phyloP scores from a whole-genome alignment of 768 basidiomycete species.

The Cyclocybe cylindracea region DNA sequence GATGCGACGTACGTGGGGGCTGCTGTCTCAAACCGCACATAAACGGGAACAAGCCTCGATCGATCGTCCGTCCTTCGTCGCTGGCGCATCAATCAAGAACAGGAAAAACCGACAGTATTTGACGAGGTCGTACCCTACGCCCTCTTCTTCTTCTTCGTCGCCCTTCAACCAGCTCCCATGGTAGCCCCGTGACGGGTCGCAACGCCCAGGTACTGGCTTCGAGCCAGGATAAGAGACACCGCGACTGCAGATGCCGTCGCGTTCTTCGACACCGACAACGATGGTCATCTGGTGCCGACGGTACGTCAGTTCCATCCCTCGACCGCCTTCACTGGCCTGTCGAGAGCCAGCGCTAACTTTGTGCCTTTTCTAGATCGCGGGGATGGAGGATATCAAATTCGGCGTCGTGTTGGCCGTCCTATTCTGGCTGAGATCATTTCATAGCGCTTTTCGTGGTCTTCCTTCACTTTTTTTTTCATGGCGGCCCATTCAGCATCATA shows the following conservation, averaged over 20 bases:
- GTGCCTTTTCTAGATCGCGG: conserved; percentile 28
- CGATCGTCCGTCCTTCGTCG: no score
- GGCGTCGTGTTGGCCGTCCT: conserved; percentile 35
- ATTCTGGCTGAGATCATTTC: conserved; percentile 36
- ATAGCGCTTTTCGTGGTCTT: conserved; percentile 36
- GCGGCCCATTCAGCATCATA: not conserved
- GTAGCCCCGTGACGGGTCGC: conserved; percentile 31
- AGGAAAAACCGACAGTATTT: no score
- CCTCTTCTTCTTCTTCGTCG: no score
- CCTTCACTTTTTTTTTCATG: not conserved
- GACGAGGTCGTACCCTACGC: no score
- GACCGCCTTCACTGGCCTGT: not conserved
- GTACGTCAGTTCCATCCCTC: conserved; percentile 35
- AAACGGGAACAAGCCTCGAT: no score
- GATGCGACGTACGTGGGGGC: no score
- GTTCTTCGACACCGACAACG: conserved; percentile 46
- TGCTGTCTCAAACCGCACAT: no score
- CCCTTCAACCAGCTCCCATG: conserved; percentile 16
- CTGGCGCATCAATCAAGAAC: no score
- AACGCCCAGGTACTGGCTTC: conserved; percentile 30
- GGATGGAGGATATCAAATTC: conserved; percentile 40
- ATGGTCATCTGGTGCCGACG: conserved; percentile 48
- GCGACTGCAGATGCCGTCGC: conserved; percentile 42
- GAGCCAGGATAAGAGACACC: conserved; percentile 28
- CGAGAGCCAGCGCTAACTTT: no score